Percentiles rank a stretch among this genome's conserved stretches.
phyloP scores from a whole-genome alignment of 352 stramenopile genomes.

The Pilasporangium apinafurcum region DNA sequence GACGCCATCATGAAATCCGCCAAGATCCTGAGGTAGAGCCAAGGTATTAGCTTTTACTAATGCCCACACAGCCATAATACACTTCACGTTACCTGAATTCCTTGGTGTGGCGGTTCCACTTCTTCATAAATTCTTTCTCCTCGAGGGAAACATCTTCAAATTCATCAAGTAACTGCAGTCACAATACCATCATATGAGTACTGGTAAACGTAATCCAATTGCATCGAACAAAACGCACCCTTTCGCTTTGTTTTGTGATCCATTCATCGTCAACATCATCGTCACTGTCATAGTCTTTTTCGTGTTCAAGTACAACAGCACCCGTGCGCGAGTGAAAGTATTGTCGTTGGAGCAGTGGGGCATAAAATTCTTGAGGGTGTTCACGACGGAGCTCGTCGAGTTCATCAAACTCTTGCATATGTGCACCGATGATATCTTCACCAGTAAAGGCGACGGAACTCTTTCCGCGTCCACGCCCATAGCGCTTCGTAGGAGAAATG shows the following conservation, averaged over 20 bases:
- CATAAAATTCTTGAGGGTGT: slow-evolving; percentile 66
- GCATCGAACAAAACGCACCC: slow-evolving; percentile 39
- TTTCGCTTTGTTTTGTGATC: slow-evolving; percentile 84
- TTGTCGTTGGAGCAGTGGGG: slow-evolving; percentile 68
- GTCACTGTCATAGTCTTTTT: slow-evolving; percentile 84
- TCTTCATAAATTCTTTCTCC: slow-evolving; percentile 89
- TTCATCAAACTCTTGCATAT: slow-evolving; percentile 75
- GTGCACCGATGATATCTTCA: slow-evolving; percentile 37
- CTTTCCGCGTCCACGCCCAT: slow-evolving; percentile 7
- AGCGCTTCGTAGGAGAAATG: slow-evolving; percentile 43
- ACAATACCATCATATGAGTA: neutral
- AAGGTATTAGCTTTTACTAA: no score
- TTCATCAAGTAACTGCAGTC: slow-evolving; percentile 70
- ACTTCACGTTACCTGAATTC: slow-evolving; percentile 63
- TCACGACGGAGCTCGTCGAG: slow-evolving; percentile 48
- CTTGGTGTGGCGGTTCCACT: slow-evolving; percentile 85
- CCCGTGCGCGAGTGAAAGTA: slow-evolving; percentile 87
- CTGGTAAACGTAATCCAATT: neutral
- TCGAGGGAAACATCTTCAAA: slow-evolving; percentile 85
- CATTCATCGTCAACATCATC: slow-evolving; percentile 87
- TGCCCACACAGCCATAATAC: neutral
- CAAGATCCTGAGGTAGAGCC: slow-evolving; percentile 78
- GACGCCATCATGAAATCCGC: slow-evolving; percentile 84
- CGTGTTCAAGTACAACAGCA: slow-evolving; percentile 72
- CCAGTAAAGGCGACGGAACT: slow-evolving; percentile 9